Evolutionary conservation across 2,329 filamentous ascomycete genomes (phyloP), one percentile per base, ranked within the genome.

Genomic region (Sclerotiophoma versabilis): DNA sequence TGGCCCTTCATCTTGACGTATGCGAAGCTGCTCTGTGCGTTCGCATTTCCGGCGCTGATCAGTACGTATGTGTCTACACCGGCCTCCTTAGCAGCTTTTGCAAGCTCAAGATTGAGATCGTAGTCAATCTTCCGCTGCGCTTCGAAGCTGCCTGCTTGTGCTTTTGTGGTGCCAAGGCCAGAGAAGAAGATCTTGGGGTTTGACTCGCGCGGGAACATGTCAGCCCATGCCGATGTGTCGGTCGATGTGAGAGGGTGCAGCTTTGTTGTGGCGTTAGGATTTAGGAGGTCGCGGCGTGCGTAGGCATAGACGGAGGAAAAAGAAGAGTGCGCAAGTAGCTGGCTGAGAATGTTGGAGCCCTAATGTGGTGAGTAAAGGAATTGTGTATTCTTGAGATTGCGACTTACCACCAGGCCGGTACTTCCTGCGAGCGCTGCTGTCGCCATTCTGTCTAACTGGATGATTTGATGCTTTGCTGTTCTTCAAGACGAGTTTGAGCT

Each of bases 81-180:
- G 0, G 87, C 85, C 4, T 82, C 83, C 70, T 88, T 91, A 36
- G 93, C 91, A 0, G 89, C 87, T 57, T 84, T 83, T 3, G 91
- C 92, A 20, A 96, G 81, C 60, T 88, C 87, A 42, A 96, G 75
- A 75, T 96, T 96, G 37, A 96, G 81, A 69, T 95, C 92, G 71
- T 92, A 85, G 77, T 97, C 93, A 60, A 97, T 90, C 70, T 90
- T 90, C 78, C 91, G 89, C 77, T 97, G 93, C 58, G 87, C 86
- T 23, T 86, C 88, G 61, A 96, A 78, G 52, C 89, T 82, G 57
- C 93, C 93, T 0, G 92, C 92, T 11, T 82, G 81, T 0, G 80
- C 88, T 42, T 87, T 85, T 0, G 93, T 97, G 2, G 92, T 96
- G 53, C 88, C 93, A 1, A 97, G 83, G 1, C 85, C 85, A 2